phyloP scores from a whole-genome alignment of 129 eudicot species.

The Kitagawia praeruptora region DNA sequence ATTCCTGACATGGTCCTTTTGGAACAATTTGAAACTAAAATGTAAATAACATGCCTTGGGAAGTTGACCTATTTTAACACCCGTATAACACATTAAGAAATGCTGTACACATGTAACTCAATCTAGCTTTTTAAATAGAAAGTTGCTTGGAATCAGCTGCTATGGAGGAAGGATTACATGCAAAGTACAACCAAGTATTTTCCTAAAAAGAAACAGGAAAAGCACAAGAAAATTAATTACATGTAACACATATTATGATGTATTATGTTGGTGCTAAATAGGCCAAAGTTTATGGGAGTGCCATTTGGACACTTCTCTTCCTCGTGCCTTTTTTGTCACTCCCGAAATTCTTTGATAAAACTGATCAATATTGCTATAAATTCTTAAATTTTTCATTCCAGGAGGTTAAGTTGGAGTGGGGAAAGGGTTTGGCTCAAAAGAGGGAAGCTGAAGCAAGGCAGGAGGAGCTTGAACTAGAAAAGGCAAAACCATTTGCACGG shows the following conservation, averaged over 20 bases:
- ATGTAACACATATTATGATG: not conserved
- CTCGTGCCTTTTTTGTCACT: not conserved
- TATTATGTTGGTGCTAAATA: not conserved
- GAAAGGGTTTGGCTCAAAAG: slow-evolving; percentile 95
- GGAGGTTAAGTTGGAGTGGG: slow-evolving; percentile 96
- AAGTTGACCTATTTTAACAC: not conserved
- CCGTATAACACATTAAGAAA: not conserved
- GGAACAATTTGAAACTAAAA: not conserved
- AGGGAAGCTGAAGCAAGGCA: slow-evolving; percentile 78
- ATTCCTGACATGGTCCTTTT: too few species aligned
- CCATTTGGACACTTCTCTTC: not conserved
- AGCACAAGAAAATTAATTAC: not conserved
- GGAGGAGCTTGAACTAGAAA: slow-evolving; percentile 73
- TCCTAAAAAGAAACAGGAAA: not conserved
- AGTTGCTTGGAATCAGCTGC: too few species aligned
- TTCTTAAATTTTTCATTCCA: slow-evolving; percentile 19
- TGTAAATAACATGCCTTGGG: not conserved
- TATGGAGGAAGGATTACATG: not conserved
- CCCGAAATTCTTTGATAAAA: not conserved
- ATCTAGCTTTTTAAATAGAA: too few species aligned
- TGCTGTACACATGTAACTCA: not conserved
- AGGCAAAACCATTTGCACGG: slow-evolving; percentile 89
- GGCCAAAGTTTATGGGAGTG: not conserved
- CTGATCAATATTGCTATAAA: not conserved
- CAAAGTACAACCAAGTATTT: not conserved